A percentile compares a stretch with the other conserved stretches of the same genome.
phyloP scores from a whole-genome alignment of 78 protist genomes.

The Carpediemonas membranifera region DNA sequence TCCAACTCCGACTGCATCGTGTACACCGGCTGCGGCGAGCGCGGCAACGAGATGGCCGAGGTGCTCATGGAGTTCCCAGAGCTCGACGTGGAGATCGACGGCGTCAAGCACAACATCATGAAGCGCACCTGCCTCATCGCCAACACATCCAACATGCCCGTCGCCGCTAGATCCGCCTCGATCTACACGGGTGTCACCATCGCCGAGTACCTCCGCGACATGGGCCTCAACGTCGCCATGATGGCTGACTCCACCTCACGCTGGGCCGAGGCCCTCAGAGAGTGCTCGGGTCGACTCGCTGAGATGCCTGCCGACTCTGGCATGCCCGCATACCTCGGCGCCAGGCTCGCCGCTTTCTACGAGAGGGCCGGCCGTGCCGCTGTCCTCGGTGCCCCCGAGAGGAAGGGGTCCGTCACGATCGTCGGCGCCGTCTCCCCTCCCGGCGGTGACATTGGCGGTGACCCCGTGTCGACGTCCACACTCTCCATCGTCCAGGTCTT shows the following conservation, averaged over 20 bases:
- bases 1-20: slow-evolving; percentile 96
- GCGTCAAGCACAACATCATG: slow-evolving; percentile 80
- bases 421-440: slow-evolving; percentile 99
- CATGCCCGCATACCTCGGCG: slow-evolving; percentile 98
- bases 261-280: slow-evolving; percentile 99
- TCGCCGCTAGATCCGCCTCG: slow-evolving; percentile 97
- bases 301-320: slow-evolving; percentile 99
- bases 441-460: slow-evolving; percentile 99
- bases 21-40: slow-evolving; percentile 98
- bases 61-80: slow-evolving; percentile 97
- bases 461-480: slow-evolving; percentile 97
- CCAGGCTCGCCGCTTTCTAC: slow-evolving; percentile 97
- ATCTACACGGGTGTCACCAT: slow-evolving; percentile 97
- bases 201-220: slow-evolving; percentile 96
- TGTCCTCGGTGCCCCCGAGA: slow-evolving; percentile 84
- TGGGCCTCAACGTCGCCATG: slow-evolving; percentile 95
- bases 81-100: slow-evolving; percentile 40
- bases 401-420: slow-evolving; percentile 88
- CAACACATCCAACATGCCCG: slow-evolving; percentile 99
- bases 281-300: slow-evolving; percentile 99
- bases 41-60: slow-evolving; percentile 99
- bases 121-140: slow-evolving; percentile 98
- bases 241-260: slow-evolving; percentile 97
- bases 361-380: slow-evolving; percentile 88
- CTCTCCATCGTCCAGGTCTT: slow-evolving; percentile 97